A percentile compares a stretch with the other conserved stretches of the same genome.
Evolutionary conservation across 1,284 basidiomycete species (phyloP).

Genomic region (Takashimella koratensis): DNA sequence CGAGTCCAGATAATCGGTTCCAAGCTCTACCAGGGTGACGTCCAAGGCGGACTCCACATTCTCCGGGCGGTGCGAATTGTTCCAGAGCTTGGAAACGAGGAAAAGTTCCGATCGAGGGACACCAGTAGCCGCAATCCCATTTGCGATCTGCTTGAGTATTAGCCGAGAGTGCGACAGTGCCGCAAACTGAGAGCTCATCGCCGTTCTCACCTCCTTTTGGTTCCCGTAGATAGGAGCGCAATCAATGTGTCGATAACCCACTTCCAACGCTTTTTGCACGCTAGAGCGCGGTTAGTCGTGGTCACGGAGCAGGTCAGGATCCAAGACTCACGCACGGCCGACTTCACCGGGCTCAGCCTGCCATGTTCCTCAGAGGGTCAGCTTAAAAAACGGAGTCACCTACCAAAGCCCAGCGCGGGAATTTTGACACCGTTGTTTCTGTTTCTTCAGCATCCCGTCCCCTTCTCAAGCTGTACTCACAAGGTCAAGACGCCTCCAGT

Average conservation of each 20-base stretch:
- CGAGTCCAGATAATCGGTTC: conserved; percentile 68
- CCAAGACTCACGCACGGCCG: conserved; percentile 58
- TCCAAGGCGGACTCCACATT: conserved; percentile 65
- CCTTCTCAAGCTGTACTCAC: conserved; percentile 7
- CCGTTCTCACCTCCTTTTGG: conserved; percentile 61
- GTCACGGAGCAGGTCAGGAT: conserved; percentile 36
- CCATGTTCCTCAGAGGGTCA: too few species aligned
- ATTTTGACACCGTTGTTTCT: conserved; percentile 37
- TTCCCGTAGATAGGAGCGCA: conserved; percentile 67
- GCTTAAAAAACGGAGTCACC: too few species aligned
- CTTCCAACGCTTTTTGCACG: conserved; percentile 63
- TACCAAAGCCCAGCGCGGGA: conserved; percentile 67
- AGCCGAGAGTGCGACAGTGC: too few species aligned
- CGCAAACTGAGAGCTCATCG: conserved; percentile 46
- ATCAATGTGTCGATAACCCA: conserved; percentile 70
- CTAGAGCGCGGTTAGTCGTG: background rate
- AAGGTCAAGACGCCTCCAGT: conserved; percentile 17
- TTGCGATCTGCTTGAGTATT: conserved; percentile 51
- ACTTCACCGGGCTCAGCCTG: conserved; percentile 68
- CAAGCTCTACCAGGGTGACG: conserved; percentile 64
- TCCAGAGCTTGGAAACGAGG: conserved; percentile 1
- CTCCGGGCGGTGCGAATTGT: conserved; percentile 24
- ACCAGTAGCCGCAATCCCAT: conserved; percentile 62
- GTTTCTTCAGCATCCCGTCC: background rate
- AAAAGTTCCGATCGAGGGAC: conserved; percentile 72